Conservation (phyloP, 1,139 yeast species). For the Yamadazyma kanchanaburiensis region DNA sequence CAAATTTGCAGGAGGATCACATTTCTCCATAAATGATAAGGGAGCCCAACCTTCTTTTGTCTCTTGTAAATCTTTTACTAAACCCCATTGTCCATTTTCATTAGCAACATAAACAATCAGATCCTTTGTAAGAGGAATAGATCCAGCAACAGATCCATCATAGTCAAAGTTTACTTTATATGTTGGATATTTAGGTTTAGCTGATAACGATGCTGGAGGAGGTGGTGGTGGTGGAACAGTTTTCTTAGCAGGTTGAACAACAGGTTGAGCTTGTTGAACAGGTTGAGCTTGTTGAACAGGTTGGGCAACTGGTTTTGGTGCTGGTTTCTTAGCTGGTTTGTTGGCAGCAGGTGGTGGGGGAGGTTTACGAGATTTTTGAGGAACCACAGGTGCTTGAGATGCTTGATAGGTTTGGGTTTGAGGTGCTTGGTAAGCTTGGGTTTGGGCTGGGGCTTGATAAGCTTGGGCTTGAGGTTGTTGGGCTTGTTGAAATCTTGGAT, state of each 20-base stretch:
- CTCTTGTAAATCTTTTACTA: constrained; percentile 76
- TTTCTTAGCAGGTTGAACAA: constrained; percentile 31
- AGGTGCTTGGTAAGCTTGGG: constrained; percentile 10
- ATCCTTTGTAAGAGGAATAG: constrained; percentile 74
- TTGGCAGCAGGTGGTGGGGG: constrained; percentile 12
- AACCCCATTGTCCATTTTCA: constrained; percentile 86
- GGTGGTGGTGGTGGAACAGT: constrained; percentile 47
- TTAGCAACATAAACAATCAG: constrained; percentile 69
- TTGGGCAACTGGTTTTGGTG: constrained; percentile 11
- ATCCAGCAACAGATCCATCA: constrained; percentile 79
- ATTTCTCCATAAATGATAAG: constrained; percentile 77
- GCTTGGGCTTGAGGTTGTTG: constrained; percentile 14
- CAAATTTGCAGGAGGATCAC: constrained; percentile 40
- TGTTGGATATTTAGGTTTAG: constrained; percentile 66
- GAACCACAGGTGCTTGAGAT: constrained; percentile 9
- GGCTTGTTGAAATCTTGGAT: constrained; percentile 4
- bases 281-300: constrained; percentile 20
- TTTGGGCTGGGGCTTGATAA: constrained; percentile 10
- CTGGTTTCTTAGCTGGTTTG: constrained; percentile 6
- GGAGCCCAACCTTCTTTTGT: constrained; percentile 96
- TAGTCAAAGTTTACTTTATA: constrained; percentile 88
- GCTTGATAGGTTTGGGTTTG: background rate
- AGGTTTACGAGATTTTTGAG: constrained; percentile 10
- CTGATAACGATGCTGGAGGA: constrained; percentile 58
- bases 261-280: constrained; percentile 17